Evolutionary conservation across 2,329 filamentous ascomycete genomes (phyloP), one percentile per base, ranked within the genome.

Genomic region (Elsinoe necatrix): DNA sequence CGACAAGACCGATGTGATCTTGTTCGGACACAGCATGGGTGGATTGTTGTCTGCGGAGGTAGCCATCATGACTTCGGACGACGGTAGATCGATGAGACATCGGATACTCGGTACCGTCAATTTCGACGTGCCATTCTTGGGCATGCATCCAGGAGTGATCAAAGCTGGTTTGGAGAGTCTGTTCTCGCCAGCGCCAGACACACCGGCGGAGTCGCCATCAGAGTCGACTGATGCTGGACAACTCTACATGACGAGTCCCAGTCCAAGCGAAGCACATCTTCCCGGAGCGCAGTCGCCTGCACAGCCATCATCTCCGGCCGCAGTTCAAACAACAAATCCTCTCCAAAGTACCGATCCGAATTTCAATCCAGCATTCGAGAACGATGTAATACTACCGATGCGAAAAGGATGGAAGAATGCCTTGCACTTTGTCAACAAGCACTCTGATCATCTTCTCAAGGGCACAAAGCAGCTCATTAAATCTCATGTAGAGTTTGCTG

Each of bases 11-110:
- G 91, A 96, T 73, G 78, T 95, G 1, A 77, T 96, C 18, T 76
- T 96, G 2, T 75, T 95, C 2, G 90, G 91, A 0, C 91, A 95
- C 69, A 95, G 88, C 41, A 92, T 96, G 83, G 91, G 91, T 14
- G 91, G 91, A 1, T 76, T 96, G 21, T 71, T 96, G 23, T 82
- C 86, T 23, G 88, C 87, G 1, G 91, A 96, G 64, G 80, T 95
- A 23, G 83, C 82, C 2, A 73, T 95, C 43, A 78, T 86, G 68
- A 70, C 62, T 11, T 64, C 71, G 1, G 41, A 63, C 58, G 21
- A 66, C 61, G 58, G 62, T 12, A 57, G 64, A 18, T 73, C 73
- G 9, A 82, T 87, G 62, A 83, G 82, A 61, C 88, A 95, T 72
- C 80, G 83, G 8, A 86, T 95, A 39, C 71, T 95, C 27, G 91